phyloP scores from a whole-genome alignment of 2,329 filamentous ascomycete genomes.

The Fusarium sp. region DNA sequence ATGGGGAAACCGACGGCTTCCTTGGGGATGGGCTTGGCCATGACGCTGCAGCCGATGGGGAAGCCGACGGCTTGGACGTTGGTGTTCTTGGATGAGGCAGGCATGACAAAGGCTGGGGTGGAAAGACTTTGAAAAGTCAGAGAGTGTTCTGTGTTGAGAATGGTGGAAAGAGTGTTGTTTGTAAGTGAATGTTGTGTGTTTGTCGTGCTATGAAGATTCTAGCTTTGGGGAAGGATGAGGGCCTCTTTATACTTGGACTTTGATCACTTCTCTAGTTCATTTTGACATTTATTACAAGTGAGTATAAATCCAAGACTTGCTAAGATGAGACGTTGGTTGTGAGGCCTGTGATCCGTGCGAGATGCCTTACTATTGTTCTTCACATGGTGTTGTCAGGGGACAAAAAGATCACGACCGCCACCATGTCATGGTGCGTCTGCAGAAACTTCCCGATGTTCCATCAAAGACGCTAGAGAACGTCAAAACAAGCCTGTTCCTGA shows the following conservation, averaged over 20 bases:
- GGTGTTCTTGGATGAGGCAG: constrained; percentile 44
- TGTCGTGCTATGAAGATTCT: constrained; percentile 14
- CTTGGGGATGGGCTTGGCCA: constrained; percentile 43
- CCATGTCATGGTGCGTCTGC: constrained; percentile 5
- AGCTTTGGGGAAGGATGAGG: neutral
- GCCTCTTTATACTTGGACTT: constrained; percentile 36
- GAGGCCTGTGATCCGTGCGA: constrained; percentile 36
- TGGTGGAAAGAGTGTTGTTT: constrained; percentile 39
- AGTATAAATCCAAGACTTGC: constrained; percentile 18
- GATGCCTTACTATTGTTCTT: constrained; percentile 36
- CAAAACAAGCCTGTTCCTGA: neutral
- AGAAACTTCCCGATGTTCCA: constrained; percentile 6
- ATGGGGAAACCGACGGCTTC: constrained; percentile 42
- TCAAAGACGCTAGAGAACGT: neutral
- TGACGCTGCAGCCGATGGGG: constrained; percentile 45
- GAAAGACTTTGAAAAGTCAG: constrained; percentile 41
- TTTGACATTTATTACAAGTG: neutral
- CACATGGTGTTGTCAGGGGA: constrained; percentile 38
- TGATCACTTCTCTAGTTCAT: neutral
- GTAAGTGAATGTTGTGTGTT: constrained; percentile 30
- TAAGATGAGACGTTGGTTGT: neutral
- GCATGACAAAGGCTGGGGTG: constrained; percentile 47
- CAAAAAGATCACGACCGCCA: constrained; percentile 28
- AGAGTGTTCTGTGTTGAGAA: constrained; percentile 42
- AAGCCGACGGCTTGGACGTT: constrained; percentile 42